A percentile compares a stretch with the other conserved stretches of the same genome.
Conservation (phyloP, 805 yeast species). For the Lachancea waltii region DNA sequence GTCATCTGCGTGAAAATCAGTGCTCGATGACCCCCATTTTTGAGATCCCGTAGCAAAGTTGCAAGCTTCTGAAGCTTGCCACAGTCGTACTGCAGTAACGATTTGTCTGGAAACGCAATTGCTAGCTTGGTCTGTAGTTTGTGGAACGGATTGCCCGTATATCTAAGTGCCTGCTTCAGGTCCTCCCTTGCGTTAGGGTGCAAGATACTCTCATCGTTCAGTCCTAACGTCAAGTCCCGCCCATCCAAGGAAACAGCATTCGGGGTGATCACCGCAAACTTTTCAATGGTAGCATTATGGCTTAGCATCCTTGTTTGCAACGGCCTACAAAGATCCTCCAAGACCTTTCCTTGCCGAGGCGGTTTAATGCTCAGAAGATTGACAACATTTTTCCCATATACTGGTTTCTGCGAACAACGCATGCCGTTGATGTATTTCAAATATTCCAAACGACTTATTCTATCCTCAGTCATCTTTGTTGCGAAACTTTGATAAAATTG, state of each 20-base stretch:
- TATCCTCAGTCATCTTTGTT: constrained; percentile 44
- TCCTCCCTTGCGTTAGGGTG: constrained; percentile 28
- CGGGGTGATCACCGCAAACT: constrained; percentile 85
- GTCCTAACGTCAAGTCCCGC: constrained; percentile 36
- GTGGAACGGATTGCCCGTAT: constrained; percentile 53
- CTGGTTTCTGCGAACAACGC: constrained; percentile 59
- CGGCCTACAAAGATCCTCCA: constrained; percentile 37
- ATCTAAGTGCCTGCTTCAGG: constrained; percentile 10
- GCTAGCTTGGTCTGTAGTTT: constrained; percentile 79
- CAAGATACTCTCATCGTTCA: constrained; percentile 20
- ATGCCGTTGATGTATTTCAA: constrained; percentile 55
- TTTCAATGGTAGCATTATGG: constrained; percentile 52
- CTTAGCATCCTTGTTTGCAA: constrained; percentile 34
- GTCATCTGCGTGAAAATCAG: constrained; percentile 98
- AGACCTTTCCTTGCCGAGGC: constrained; percentile 16
- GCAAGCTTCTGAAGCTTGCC: constrained; percentile 92
- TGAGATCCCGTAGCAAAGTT: constrained; percentile 62
- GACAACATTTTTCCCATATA: constrained; percentile 58
- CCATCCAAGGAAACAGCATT: constrained; percentile 71
- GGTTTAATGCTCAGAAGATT: constrained; percentile 34
- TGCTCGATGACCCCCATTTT: constrained; percentile 86
- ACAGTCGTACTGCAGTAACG: constrained; percentile 88
- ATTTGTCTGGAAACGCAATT: constrained; percentile 94
- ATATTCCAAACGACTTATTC: constrained; percentile 50
- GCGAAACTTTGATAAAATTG: constrained; percentile 55